Evolutionary conservation across 495 filamentous ascomycete species (phyloP).

Genomic region (Podospora didyma): DNA sequence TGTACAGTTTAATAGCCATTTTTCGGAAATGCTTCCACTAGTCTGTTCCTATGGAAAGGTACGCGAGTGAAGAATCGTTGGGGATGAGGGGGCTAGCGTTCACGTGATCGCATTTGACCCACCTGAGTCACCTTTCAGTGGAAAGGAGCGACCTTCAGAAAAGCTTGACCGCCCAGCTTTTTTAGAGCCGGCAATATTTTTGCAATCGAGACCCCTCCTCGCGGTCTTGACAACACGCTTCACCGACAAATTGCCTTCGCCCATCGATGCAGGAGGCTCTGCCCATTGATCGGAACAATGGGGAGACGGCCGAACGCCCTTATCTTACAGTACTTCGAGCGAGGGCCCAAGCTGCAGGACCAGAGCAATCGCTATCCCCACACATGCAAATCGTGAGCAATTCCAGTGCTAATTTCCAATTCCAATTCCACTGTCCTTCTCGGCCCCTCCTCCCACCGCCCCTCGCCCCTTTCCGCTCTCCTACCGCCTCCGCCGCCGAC

Average conservation of each 20-base stretch:
- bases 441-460: conserved; percentile 1
- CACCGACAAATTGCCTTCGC: conserved; percentile 4
- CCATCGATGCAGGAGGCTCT: conserved; percentile 15
- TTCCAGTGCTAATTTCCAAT: conserved; percentile 5
- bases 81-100: not conserved
- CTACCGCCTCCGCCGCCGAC: not conserved
- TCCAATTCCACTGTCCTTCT: not conserved
- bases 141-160: not conserved
- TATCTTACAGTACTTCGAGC: conserved; percentile 78
- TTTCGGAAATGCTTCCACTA: too few species aligned
- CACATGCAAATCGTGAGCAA: conserved; percentile 63
- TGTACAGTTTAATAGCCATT: too few species aligned
- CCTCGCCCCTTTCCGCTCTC: not conserved
- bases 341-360: conserved; percentile 76
- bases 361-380: conserved; percentile 84
- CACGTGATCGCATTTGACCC: not conserved
- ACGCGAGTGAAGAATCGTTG: too few species aligned
- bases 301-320: conserved; percentile 77
- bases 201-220: conserved; percentile 20
- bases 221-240: conserved; percentile 3
- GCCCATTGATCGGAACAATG: conserved; percentile 46
- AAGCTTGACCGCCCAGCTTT: conserved; percentile 25
- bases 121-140: not conserved
- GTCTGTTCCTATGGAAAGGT: too few species aligned
- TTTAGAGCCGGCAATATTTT: conserved; percentile 32